Evolutionary conservation across 2,329 filamentous ascomycete species (phyloP).

Genomic region (Coleophoma cylindrospora): DNA sequence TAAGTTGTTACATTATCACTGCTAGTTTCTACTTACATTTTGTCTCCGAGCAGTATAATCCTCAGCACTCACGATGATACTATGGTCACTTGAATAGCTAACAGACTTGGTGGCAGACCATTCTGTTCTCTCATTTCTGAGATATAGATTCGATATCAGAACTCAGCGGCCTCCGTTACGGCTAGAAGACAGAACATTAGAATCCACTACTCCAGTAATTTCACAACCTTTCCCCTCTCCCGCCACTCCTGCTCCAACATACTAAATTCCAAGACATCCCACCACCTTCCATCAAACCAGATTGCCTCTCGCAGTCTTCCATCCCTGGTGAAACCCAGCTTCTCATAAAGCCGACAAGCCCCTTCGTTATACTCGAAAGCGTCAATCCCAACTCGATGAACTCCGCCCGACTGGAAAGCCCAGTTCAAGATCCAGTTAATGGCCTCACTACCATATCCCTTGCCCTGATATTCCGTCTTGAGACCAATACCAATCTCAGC

Average conservation of each 20-base stretch:
- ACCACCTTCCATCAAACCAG: conserved; percentile 31
- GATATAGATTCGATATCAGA: too few species aligned
- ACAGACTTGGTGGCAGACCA: too few species aligned
- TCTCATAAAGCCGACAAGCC: conserved; percentile 27
- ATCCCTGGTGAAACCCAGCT: conserved; percentile 30
- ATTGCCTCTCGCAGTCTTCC: conserved; percentile 26
- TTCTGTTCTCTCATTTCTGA: too few species aligned
- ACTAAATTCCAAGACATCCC: conserved; percentile 26
- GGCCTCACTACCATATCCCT: conserved; percentile 33
- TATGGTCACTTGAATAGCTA: too few species aligned
- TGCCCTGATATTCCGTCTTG: conserved; percentile 20
- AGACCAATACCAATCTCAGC: conserved; percentile 31
- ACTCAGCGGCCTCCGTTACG: too few species aligned
- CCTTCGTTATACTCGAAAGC: conserved; percentile 28
- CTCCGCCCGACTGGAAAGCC: conserved; percentile 27
- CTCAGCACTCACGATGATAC: too few species aligned
- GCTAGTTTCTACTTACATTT: too few species aligned
- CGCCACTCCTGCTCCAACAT: conserved; percentile 30
- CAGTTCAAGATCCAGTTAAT: conserved; percentile 31
- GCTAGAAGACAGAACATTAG: too few species aligned
- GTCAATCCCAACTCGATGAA: conserved; percentile 30
- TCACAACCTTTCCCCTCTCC: conserved; percentile 10
- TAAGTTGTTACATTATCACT: too few species aligned
- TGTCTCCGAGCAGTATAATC: too few species aligned
- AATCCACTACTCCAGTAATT: neutral